Base-by-base conservation (phyloP, 768 basidiomycete species). In the Termitomyces sp. region DNA sequence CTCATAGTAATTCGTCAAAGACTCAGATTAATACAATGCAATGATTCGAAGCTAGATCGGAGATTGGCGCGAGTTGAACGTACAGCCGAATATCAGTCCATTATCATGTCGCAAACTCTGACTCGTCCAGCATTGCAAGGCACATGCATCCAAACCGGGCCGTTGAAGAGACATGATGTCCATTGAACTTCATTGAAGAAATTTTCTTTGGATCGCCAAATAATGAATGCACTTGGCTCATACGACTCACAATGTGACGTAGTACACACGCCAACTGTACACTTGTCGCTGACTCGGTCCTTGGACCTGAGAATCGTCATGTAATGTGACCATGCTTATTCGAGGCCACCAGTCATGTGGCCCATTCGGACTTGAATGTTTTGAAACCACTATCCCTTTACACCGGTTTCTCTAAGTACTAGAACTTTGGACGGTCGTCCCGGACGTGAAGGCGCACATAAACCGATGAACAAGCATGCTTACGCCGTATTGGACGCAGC, bases 401-500 rank as follows among this genome's bases (percentile, higher is more conserved):
- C 51, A 52, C 51, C 26, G 13, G 18, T 10, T 26, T 52, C 4
- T 52, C 4, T 26, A 1, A 41, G 9, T 3, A 41, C 18, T 18
- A 6, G 11, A n/a, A 36, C 51, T 40, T 52, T 26, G 22, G 13
- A 28, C 26, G 10, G 18, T 40, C 52, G 28, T 26, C 26, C 26
- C 6, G 9, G 18, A 13, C 53, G 30, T 33, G 10, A 35, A 49
- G 3, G 11, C 3, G 14, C 14, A 10, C 24, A 13, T 16, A 18
- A 30, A 16, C 50, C 38, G 43, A 64, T 63, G 64, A 52, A 61
- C 22, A 58, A 55, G 48, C 60, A 63, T 56, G 66, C 65, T 18
- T 46, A 33, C 22, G 60, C 57, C 59, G 61, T 70, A 22, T 32
- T 65, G 51, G 49, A 56, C 5, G 57, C 49, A 2, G 64, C 62